A percentile compares a stretch with the other conserved stretches of the same genome.
Evolutionary conservation across 2,329 filamentous ascomycete species (phyloP).

Genomic region (Grosmannia penicillata): DNA sequence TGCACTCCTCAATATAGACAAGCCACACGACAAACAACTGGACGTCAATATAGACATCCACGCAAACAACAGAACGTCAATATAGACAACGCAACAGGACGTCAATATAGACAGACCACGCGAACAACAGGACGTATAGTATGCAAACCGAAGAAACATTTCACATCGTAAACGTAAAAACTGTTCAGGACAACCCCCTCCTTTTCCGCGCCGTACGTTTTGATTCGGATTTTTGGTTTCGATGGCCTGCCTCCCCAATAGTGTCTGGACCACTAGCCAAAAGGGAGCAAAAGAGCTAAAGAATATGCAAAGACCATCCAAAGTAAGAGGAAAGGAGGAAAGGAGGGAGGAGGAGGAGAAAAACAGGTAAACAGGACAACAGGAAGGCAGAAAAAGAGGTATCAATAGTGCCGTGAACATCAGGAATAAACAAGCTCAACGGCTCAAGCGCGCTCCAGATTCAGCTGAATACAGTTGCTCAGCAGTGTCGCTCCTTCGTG

Average conservation of each 20-base stretch:
- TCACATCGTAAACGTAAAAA: neutral
- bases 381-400: neutral
- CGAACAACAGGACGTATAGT: too few relatives aligned
- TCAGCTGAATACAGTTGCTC: slow-evolving; percentile 60
- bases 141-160: neutral
- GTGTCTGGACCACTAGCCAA: neutral
- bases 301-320: neutral
- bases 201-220: too few relatives aligned
- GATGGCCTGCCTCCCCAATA: too few relatives aligned
- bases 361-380: neutral
- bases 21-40: too few relatives aligned
- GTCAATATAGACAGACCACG: too few relatives aligned
- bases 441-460: slow-evolving; percentile 15
- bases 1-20: too few relatives aligned
- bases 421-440: neutral
- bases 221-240: too few relatives aligned
- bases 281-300: neutral
- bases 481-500: slow-evolving; percentile 74
- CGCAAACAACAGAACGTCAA: too few relatives aligned
- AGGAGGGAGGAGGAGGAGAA: too few relatives aligned
- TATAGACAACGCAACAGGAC: too few relatives aligned
- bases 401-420: too few relatives aligned
- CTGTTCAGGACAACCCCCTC: neutral
- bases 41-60: too few relatives aligned
- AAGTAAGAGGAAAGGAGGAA: neutral